phyloP scores from a whole-genome alignment of 1,284 basidiomycete species.

The Ustilago loliicola region DNA sequence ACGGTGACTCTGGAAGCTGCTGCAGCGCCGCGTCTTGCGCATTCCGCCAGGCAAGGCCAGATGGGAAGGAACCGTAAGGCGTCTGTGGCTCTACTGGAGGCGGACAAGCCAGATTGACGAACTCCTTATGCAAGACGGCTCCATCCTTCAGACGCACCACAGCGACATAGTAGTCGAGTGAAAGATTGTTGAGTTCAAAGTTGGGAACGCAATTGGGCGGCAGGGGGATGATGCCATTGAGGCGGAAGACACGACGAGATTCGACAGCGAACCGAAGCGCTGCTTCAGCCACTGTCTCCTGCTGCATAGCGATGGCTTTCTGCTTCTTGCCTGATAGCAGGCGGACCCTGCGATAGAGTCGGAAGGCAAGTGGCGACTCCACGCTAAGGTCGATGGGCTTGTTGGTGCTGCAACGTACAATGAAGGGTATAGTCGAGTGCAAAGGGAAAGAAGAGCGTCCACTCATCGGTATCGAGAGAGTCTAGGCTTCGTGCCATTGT shows the following conservation, averaged over 20 bases:
- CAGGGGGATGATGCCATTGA: conserved; percentile 45
- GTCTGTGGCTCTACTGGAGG: conserved; percentile 32
- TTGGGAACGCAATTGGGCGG: conserved; percentile 54
- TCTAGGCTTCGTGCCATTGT: conserved; percentile 44
- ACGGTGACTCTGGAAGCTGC: neutral
- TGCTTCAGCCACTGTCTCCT: conserved; percentile 33
- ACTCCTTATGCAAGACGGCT: conserved; percentile 26
- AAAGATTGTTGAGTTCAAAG: conserved; percentile 46
- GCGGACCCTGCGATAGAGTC: conserved; percentile 28
- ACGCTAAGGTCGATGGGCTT: conserved; percentile 27
- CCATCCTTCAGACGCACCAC: conserved; percentile 42
- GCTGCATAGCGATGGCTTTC: conserved; percentile 34
- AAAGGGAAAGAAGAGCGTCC: conserved; percentile 45
- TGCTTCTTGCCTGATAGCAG: conserved; percentile 30
- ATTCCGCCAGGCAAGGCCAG: conserved; percentile 23
- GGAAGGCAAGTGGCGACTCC: conserved; percentile 24
- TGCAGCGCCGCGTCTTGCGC: conserved; percentile 11
- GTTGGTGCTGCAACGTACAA: conserved; percentile 46
- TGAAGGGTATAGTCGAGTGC: conserved; percentile 53
- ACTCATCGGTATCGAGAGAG: conserved; percentile 46
- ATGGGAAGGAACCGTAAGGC: conserved; percentile 29
- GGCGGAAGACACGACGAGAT: conserved; percentile 23
- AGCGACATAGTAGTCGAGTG: conserved; percentile 60
- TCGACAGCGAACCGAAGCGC: conserved; percentile 23
- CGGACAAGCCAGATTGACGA: conserved; percentile 30